phyloP scores from a whole-genome alignment of 352 stramenopile species.

The Phytophthora brassicae region DNA sequence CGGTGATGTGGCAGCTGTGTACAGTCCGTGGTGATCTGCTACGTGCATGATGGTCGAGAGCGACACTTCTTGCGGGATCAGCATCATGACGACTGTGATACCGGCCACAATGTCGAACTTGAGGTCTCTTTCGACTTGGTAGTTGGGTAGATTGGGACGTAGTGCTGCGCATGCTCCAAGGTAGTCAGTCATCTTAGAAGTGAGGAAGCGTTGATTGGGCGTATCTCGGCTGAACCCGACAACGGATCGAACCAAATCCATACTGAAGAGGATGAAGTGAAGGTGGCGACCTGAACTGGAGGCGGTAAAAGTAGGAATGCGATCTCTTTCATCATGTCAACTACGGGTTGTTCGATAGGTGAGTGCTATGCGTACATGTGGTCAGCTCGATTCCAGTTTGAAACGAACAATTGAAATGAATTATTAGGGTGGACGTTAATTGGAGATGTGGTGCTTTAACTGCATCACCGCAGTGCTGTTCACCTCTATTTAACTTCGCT shows the following conservation, averaged over 20 bases:
- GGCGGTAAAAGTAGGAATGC: constrained; percentile 21
- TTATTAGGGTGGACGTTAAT: neutral
- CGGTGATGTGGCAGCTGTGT: constrained; percentile 76
- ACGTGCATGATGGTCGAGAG: constrained; percentile 87
- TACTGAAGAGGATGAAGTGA: constrained; percentile 1
- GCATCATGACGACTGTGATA: constrained; percentile 79
- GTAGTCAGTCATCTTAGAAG: constrained; percentile 16
- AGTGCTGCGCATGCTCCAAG: constrained; percentile 15
- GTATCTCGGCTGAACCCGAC: neutral
- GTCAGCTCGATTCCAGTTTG: constrained; percentile 12
- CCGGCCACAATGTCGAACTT: constrained; percentile 51
- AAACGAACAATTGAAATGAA: constrained; percentile 4
- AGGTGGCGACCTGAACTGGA: constrained; percentile 13
- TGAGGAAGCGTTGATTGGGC: constrained; percentile 15
- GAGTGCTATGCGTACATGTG: neutral
- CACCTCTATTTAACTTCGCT: neutral
- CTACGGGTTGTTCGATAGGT: neutral
- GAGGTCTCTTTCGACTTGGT: constrained; percentile 44
- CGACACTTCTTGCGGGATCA: constrained; percentile 86
- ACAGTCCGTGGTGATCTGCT: constrained; percentile 85
- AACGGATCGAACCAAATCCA: constrained; percentile 14
- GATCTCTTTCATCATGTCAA: neutral
- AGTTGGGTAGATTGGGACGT: constrained; percentile 43
- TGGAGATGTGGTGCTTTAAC: neutral
- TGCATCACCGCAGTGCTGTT: neutral